phyloP scores from a whole-genome alignment of 2,329 filamentous ascomycete genomes.

The Bipolaris sorokiniana region DNA sequence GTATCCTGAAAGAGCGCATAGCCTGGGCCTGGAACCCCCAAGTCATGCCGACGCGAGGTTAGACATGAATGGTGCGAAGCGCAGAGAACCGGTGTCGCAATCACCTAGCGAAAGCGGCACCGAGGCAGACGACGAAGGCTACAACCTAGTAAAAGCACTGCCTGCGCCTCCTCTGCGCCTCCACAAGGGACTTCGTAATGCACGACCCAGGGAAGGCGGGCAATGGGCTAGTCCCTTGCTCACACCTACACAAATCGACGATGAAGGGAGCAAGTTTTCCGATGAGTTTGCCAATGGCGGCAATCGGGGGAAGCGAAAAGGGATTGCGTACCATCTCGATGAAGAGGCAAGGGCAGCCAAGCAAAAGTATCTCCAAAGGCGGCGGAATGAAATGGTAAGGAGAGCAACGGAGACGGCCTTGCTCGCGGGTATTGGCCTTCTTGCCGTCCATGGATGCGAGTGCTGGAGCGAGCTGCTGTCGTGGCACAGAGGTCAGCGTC shows the following conservation, averaged over 20 bases:
- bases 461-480: slow-evolving; percentile 43
- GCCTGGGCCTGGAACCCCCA: slow-evolving; percentile 20
- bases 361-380: slow-evolving; percentile 78
- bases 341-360: slow-evolving; percentile 52
- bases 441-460: slow-evolving; percentile 52
- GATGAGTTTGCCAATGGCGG: slow-evolving; percentile 46
- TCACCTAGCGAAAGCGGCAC: slow-evolving; percentile 85
- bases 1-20: slow-evolving; percentile 14
- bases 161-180: slow-evolving; percentile 76
- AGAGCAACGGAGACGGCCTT: slow-evolving; percentile 62
- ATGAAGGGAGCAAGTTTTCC: slow-evolving; percentile 51
- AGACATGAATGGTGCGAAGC: slow-evolving; percentile 36
- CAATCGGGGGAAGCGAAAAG: slow-evolving; percentile 23
- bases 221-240: slow-evolving; percentile 49
- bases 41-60: slow-evolving; percentile 26
- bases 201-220: slow-evolving; percentile 46
- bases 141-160: slow-evolving; percentile 75
- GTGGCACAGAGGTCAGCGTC: slow-evolving; percentile 51
- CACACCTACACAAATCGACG: slow-evolving; percentile 56
- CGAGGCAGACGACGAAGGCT: slow-evolving; percentile 91
- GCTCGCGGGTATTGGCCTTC: slow-evolving; percentile 58
- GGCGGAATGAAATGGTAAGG: slow-evolving; percentile 87
- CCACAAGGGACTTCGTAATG: slow-evolving; percentile 77
- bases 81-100: slow-evolving; percentile 36
- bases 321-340: slow-evolving; percentile 34